These are phyloP conservation scores for Lathyrus tuberosus DNA, from an alignment of 306 rosid species.

Conservation along the genomic window DNA sequence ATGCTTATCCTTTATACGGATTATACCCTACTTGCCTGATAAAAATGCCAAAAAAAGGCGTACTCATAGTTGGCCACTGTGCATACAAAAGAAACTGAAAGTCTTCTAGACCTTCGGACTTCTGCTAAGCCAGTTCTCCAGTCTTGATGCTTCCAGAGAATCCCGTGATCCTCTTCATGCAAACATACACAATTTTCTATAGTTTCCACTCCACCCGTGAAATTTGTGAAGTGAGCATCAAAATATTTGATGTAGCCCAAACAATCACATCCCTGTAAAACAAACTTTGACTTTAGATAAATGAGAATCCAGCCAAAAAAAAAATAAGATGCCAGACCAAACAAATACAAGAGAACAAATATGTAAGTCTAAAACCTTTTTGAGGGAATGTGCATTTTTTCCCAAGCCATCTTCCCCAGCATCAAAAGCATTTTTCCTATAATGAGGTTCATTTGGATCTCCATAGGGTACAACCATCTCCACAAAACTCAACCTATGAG, in stretches of 20 bases:
- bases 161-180: constrained; percentile 95
- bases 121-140: constrained; percentile 98
- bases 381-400: constrained; percentile 90
- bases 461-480: constrained; percentile 98
- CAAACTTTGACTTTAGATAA: constrained; percentile 42
- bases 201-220: constrained; percentile 90
- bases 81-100: constrained; percentile 82
- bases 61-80: constrained; percentile 95
- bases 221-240: constrained; percentile 90
- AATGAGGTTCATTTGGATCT: constrained; percentile 92
- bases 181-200: constrained; percentile 86
- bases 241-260: constrained; percentile 89
- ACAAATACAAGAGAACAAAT: constrained; percentile 28
- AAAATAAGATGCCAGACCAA: constrained; percentile 18
- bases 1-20: constrained; percentile 15
- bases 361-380: constrained; percentile 58
- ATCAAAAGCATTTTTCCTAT: constrained; percentile 92
- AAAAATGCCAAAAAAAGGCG: constrained; percentile 91
- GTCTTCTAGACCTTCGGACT: constrained; percentile 91
- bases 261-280: constrained; percentile 83
- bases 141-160: constrained; percentile 97
- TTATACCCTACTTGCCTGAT: constrained; percentile 72
- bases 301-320: constrained; percentile 4
- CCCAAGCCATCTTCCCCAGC: constrained; percentile 98
- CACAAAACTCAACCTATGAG: constrained; percentile 88